phyloP scores from a whole-genome alignment of 176 grass and related monocot genomes.

The Urochloa ruziziensis region DNA sequence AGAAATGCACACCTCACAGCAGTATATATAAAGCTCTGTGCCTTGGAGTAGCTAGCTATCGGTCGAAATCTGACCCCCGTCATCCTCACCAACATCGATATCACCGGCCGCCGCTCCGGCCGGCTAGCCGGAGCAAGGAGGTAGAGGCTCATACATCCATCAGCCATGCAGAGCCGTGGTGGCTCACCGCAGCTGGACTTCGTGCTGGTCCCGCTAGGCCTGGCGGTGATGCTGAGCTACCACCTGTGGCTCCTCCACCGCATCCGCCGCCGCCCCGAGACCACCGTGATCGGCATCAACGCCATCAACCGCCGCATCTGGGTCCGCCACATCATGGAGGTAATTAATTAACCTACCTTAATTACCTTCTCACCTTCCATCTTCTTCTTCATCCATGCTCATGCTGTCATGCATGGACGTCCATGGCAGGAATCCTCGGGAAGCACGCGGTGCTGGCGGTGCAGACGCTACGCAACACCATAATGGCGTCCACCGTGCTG shows the following conservation, averaged over 20 bases:
- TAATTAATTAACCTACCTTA: too few species aligned
- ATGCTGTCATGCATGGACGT: too few species aligned
- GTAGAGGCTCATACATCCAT: too few species aligned
- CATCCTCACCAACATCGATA: too few species aligned
- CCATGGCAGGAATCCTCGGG: conserved; percentile 50
- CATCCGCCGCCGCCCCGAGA: conserved; percentile 43
- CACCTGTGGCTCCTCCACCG: conserved; percentile 73
- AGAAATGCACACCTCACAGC: too few species aligned
- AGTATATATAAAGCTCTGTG: too few species aligned
- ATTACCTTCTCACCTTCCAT: too few species aligned
- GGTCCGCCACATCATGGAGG: conserved; percentile 82
- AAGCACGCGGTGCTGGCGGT: conserved; percentile 80
- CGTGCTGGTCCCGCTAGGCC: conserved; percentile 40
- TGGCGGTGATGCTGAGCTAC: conserved; percentile 40
- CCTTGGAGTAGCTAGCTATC: too few species aligned
- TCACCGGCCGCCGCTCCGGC: too few species aligned
- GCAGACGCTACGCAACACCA: conserved; percentile 88
- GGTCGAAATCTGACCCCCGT: too few species aligned
- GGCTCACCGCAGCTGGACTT: conserved; percentile 28
- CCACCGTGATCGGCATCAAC: conserved; percentile 80
- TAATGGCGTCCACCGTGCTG: conserved; percentile 89
- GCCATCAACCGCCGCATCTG: conserved; percentile 91
- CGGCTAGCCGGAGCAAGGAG: too few species aligned
- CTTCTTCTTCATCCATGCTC: too few species aligned
- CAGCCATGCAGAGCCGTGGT: background rate